Evolutionary conservation across 441 rosid species (phyloP), one percentile per base, ranked within the genome.

Genomic region (Isatis lusitanica): DNA sequence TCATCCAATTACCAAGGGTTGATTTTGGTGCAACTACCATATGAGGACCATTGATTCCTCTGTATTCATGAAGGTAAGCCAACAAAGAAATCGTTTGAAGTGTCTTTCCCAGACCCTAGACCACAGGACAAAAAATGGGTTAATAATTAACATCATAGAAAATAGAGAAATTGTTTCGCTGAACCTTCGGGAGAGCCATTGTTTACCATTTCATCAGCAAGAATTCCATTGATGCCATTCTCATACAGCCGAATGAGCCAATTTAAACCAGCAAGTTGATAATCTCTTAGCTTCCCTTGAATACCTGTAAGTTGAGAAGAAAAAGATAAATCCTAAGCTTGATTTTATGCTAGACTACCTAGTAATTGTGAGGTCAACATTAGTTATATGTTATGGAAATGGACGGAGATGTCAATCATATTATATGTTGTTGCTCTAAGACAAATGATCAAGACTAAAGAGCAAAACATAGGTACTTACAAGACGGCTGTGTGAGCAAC

Each of bases 21-120:
- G 99, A 96, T 81, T 96, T 96, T 53, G 99, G 97, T 64, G 99
- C 97, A 85, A 96, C 99, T 43, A 96, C 99, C 99, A 96, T 91
- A 74, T 93, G 98, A 67, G 99, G 99, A 73, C 98, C 97, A 68
- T 87, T 85, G 61, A 96, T 96, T 85, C 96, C 98, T 74, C 94
- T 81, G 78, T 90, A 96, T 73, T 96, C 97, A 15, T 93, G 97
- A 80, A 96, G 86, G 80, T 93, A 96, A 17, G 97, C 99, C 86
- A 96, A 36, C 60, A 96, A 83, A 44, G 99, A 96, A 68, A 96
- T 96, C 4, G 99, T 96, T 83, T 93, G 99, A 80, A 96, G 86
- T n/a, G 99, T 96, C 87, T 96, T 96, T 30, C 99, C 98, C 63
- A 96, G 97, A 79, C 99, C 99, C 97, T 96, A 77, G 10, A 78